A percentile compares a stretch with the other conserved stretches of the same genome.
Conservation (phyloP, 2,329 filamentous ascomycete species). For the Lachnellula hyalina region DNA sequence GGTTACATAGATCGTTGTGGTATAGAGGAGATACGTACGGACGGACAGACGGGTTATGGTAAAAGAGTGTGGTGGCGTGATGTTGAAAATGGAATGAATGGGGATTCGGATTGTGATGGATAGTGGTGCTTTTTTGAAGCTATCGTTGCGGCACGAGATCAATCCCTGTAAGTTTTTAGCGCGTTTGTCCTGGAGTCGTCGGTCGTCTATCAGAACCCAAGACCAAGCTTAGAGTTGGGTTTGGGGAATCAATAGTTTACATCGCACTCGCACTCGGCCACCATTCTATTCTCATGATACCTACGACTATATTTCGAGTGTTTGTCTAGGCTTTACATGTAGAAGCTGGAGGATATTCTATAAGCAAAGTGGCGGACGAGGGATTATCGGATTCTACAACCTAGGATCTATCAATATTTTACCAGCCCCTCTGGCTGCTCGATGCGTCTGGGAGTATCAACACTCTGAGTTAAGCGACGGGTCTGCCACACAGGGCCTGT, state of each 20-base stretch:
- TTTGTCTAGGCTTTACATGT: neutral
- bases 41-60: too few relatives aligned
- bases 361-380: neutral
- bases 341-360: too few relatives aligned
- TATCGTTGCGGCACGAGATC: neutral
- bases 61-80: neutral
- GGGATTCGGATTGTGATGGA: neutral
- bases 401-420: neutral
- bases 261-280: neutral
- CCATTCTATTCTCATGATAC: neutral
- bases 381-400: neutral
- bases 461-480: neutral
- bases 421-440: conserved; percentile 5
- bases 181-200: neutral
- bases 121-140: conserved; percentile 1
- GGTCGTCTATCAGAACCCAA: conserved; percentile 12
- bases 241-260: conserved; percentile 4
- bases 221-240: conserved; percentile 7
- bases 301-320: neutral
- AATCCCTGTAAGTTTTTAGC: conserved; percentile 1
- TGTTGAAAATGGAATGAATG: conserved; percentile 9
- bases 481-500: neutral
- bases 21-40: too few relatives aligned
- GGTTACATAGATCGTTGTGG: too few relatives aligned
- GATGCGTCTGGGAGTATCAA: conserved; percentile 18